Percentiles rank a stretch among this genome's conserved stretches.
Conservation (phyloP, 805 yeast species). For the Zygosaccharomyces kombuchaensis region DNA sequence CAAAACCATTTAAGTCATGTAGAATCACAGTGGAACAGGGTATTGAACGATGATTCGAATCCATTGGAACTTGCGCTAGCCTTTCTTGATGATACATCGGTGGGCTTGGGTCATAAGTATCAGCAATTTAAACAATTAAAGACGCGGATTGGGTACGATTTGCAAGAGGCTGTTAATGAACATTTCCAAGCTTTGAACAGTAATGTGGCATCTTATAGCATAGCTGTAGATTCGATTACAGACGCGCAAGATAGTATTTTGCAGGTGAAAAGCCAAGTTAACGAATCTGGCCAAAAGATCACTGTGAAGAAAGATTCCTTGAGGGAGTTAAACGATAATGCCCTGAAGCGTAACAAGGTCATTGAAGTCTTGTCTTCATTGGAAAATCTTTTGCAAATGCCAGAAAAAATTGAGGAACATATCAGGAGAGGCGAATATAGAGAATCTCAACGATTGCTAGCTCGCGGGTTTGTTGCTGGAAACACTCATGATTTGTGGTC, state of each 20-base stretch:
- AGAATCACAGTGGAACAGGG: constrained; percentile 45
- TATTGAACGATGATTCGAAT: constrained; percentile 54
- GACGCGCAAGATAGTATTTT: constrained; percentile 59
- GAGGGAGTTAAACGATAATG: constrained; percentile 59
- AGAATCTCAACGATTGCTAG: constrained; percentile 56
- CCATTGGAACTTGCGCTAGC: constrained; percentile 84
- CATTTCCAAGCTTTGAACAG: constrained; percentile 82
- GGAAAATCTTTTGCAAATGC: constrained; percentile 53
- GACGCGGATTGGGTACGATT: constrained; percentile 48
- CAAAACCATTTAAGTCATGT: constrained; percentile 32
- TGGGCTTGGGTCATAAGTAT: constrained; percentile 77
- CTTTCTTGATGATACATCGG: constrained; percentile 78
- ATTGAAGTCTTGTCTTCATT: constrained; percentile 66
- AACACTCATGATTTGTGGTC: constrained; percentile 53
- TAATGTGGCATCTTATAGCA: constrained; percentile 78
- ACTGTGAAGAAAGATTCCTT: constrained; percentile 53
- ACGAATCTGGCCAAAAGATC: constrained; percentile 46
- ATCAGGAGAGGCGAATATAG: constrained; percentile 69
- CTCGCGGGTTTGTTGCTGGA: constrained; percentile 42
- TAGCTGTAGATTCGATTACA: constrained; percentile 57
- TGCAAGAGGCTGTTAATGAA: constrained; percentile 70
- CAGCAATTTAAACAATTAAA: constrained; percentile 63
- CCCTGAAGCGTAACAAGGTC: constrained; percentile 60
- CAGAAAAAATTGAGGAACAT: constrained; percentile 59
- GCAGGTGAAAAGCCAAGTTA: constrained; percentile 46